Evolutionary conservation across 1,284 basidiomycete genomes (phyloP), one percentile per base, ranked within the genome.

Genomic region (Vanrija humicola): DNA sequence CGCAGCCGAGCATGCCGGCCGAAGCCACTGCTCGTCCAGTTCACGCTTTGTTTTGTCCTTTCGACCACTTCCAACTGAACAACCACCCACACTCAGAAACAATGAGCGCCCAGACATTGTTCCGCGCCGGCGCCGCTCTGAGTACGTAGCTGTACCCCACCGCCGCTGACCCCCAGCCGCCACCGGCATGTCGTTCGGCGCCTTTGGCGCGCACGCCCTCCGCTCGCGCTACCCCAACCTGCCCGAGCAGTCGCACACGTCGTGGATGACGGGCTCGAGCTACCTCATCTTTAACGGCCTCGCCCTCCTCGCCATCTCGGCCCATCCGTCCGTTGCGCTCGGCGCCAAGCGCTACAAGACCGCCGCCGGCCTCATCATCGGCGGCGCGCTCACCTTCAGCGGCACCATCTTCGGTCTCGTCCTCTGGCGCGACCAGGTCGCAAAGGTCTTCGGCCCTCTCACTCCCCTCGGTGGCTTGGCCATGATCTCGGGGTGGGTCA

Each of bases 401-500:
- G 84, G 84, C 1, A 84, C 82, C 55, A 88, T 91, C 64, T 82
- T 86, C 66, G 78, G 78, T 0, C 77, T 90, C 42, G 82, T 88
- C 18, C 70, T 88, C 43, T 79, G 80, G 55, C 75, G 79, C 12
- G 84, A 85, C 46, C 70, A 76, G 78, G 84, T 85, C 64, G 68
- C 77, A 61, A 84, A 77, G 65, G 79, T 83, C 56, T 67, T 90
- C 44, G 89, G 88, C 0, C 88, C 87, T 3, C 72, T 89, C 45
- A 90, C 89, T 14, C 89, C 89, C 0, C 61, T 90, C 18, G 89
- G 88, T 3, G 89, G 86, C 3, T 58, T 82, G 23, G 62, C 83
- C 3, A 86, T 89, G 85, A 88, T 90, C 66, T 83, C 84, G 50
- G 89, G 89, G 87, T 90, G 68, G 79, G 86, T 73, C 9, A 44